These are phyloP conservation scores for Globisporangium cylindrosporum DNA, from an alignment of 352 stramenopile genomes.

Conservation along the genomic window DNA sequence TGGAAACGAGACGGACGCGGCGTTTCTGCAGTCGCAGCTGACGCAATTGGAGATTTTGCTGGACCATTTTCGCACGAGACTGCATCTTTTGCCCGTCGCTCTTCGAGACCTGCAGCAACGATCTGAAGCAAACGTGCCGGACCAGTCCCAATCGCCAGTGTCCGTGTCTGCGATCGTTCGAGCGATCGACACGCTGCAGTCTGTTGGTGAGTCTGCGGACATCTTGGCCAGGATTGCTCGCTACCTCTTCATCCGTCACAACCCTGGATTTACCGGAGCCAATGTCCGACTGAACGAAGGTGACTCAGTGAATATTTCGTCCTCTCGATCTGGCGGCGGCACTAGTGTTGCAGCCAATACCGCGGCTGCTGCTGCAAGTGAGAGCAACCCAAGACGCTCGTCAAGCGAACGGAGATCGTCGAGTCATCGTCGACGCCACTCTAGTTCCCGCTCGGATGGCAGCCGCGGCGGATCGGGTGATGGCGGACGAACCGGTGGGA, in stretches of 20 bases:
- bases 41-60: constrained; percentile 43
- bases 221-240: constrained; percentile 47
- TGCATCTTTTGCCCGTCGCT: constrained; percentile 45
- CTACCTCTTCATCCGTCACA: constrained; percentile 49
- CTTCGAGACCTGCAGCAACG: constrained; percentile 31
- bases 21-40: constrained; percentile 51
- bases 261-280: constrained; percentile 10
- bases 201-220: constrained; percentile 48
- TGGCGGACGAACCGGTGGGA: constrained; percentile 3
- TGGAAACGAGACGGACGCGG: constrained; percentile 20
- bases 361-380: background rate
- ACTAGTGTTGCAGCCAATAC: background rate
- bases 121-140: background rate
- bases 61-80: constrained; percentile 40
- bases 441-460: constrained; percentile 3
- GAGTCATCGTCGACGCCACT: constrained; percentile 17
- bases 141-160: background rate
- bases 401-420: constrained; percentile 10
- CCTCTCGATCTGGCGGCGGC: background rate
- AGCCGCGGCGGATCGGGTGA: constrained; percentile 2
- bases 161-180: constrained; percentile 31
- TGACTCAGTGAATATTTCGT: constrained; percentile 1
- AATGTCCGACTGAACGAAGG: constrained; percentile 8
- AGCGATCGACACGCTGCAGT: constrained; percentile 53
- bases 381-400: background rate